Base-by-base conservation (phyloP, 805 yeast genomes). In the Blastobotrys terrestris region DNA sequence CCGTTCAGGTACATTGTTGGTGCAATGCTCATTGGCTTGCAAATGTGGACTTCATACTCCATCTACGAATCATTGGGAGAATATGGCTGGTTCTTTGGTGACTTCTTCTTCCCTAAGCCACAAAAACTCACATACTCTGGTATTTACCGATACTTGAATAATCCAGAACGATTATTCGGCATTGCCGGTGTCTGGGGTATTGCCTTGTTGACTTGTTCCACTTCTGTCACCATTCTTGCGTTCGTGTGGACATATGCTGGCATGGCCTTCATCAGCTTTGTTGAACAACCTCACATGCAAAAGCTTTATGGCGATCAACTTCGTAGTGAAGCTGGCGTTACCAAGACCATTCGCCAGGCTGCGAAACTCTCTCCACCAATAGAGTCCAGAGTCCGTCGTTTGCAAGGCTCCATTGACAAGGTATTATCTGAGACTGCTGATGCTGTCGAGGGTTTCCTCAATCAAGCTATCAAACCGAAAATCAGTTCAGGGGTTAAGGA, bases 31-130 rank as follows among this genome's bases (percentile, higher is more conserved):
- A 71, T 83, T 14, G 59, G 75, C 5, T 72, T 87, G 26, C 95
- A 87, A 60, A 64, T 77, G 15, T 81, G 88, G 85, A 84, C 88
- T 39, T 81, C 85, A 58, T 60, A 74, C 20, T 85, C 88, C 31
- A 85, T 86, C 39, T 76, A 81, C 57, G 79, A 79, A 44, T 81
- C 86, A 48, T 80, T 87, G 58, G 92, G 92, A 1, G 85, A 84
- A 55, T 85, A 83, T 67, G 94, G 95, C n/a, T 87, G 94, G 94
- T 87, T 86, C 62, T 87, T 84, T 66, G 95, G 95, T 53, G 95
- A 87, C 66, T 87, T 87, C 68, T 87, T 86, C 67, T 70, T 85
- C 53, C 80, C 85, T 18, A 72, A 72, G 20, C 73, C 52, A 11
- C 68, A 77, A 5, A 73, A 73, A 57, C 72, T 87, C 59, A 81